Base-by-base conservation (phyloP, 805 yeast species). In the Candida nemodendra region DNA sequence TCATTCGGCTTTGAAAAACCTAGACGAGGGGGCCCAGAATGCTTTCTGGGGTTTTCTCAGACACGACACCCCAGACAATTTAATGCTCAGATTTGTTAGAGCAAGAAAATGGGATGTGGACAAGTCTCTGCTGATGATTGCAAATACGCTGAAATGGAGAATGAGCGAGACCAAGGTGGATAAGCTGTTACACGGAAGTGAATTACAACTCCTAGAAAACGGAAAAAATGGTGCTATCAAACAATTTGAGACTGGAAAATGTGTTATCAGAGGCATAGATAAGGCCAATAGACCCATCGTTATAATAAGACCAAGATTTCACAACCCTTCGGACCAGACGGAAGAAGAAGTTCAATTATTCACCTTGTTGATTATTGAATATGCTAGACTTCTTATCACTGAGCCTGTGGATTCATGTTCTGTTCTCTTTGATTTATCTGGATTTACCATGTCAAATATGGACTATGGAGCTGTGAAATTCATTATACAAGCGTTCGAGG, bases 391-490 rank as follows among this genome's bases (percentile, higher is more conserved):
- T 45, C 74, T 83, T 44, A 66, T 90, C 48, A 75, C 68, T 45
- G 91, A 83, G 45, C 85, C 88, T 2, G 73, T 77, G 24, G 96
- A 88, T 57, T 80, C 83, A 9, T 89, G 88, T 32, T 79, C 93
- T 2, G 78, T 93, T 36, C 62, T 93, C 23, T 93, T 93, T 59
- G 99, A 93, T 59, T 67, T 93, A 54, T 71, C 84, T 9, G 95
- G 83, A 4, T 93, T 93, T 57, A 76, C 95, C 6, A 76, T 89
- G 71, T 75, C 89, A 42, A 93, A 91, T 60, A 93, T 95, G 85
- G 99, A 93, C 65, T 88, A 88, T 57, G 72, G 77, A 3, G 88
- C 96, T 4, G 95, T 93, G 42, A 90, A 90, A 65, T 91, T 86
- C 63, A 76, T 93, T 65, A 82, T 90, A 44, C 76, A 79, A 38